Base-by-base conservation (phyloP, 495 filamentous ascomycete genomes). In the Ascobolus immersus region DNA sequence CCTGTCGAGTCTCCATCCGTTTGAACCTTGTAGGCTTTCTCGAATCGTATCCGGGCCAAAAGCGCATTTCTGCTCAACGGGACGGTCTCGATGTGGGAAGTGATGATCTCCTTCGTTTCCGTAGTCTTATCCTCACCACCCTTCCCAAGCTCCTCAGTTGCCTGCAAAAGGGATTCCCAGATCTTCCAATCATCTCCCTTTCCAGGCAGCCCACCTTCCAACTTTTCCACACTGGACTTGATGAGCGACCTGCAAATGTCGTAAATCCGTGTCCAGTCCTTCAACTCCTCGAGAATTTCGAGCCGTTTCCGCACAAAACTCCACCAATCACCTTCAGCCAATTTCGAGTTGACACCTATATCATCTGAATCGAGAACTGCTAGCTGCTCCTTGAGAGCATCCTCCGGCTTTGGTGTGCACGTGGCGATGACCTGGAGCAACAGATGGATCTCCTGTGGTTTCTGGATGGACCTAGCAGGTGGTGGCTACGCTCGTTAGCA, bases 181-280 rank as follows among this genome's bases (percentile, higher is more conserved):
- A 65, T 52, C 28, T 47, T 54, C 62, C 66, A 69, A 34, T 69
- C 63, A 46, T 69, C 64, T 28, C 55, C 58, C 37, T 17, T 46
- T 35, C 14, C 24, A 28, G 6, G 18, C 19, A 26, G 33, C 39
- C 57, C 51, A 19, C 56, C 54, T 13, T 59, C 44, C 17, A 45
- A 38, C 11, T 55, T 55, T 11, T 39, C 44, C 36, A 52, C 43
- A 17, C 53, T 37, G 8, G 37, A 19, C 10, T 28, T 29, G 50
- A 64, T 30, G 51, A 54, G 17, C 33, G 37, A 37, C 44, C 58
- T 32, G 46, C 56, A 52, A 12, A 55, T 62, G 12, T 53, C 43
- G 34, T 59, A 51, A 11, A 55, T 53, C 14, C 55, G 45, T 15
- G 55, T 39, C 65, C 65, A 70, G 37, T 58, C 47, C 13, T 53